phyloP scores from a whole-genome alignment of 2,329 filamentous ascomycete genomes.

The Chaetomium strumarium region DNA sequence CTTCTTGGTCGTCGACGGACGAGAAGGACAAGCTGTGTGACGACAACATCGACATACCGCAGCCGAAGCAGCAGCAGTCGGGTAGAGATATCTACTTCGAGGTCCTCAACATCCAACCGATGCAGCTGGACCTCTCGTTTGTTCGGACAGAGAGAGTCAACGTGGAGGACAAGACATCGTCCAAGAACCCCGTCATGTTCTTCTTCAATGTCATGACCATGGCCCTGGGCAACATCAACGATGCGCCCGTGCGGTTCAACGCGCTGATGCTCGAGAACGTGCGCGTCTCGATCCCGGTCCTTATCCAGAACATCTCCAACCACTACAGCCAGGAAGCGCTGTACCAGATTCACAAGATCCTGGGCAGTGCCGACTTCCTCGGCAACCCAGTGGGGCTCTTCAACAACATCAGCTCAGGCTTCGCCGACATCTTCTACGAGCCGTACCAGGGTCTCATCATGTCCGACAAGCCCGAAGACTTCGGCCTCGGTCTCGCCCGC shows the following conservation, averaged over 20 bases:
- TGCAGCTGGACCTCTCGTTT: conserved; percentile 96
- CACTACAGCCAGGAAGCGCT: conserved; percentile 97
- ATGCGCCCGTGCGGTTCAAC: conserved; percentile 90
- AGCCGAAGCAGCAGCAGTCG: conserved; percentile 75
- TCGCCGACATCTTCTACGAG: conserved; percentile 98
- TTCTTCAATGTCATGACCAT: conserved; percentile 98
- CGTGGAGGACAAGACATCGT: conserved; percentile 86
- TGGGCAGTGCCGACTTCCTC: conserved; percentile 94
- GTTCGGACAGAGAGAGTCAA: conserved; percentile 96
- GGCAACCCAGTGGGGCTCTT: conserved; percentile 96
- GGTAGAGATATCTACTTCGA: conserved; percentile 98
- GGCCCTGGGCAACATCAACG: conserved; percentile 98
- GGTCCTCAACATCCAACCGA: conserved; percentile 91
- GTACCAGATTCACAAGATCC: conserved; percentile 93
- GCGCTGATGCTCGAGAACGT: conserved; percentile 93
- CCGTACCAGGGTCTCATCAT: conserved; percentile 95
- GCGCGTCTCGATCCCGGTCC: conserved; percentile 75
- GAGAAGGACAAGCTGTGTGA: conserved; percentile 84
- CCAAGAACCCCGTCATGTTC: conserved; percentile 94
- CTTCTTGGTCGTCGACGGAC: conserved; percentile 72
- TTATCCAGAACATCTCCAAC: conserved; percentile 80
- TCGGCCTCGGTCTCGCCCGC: conserved; percentile 92
- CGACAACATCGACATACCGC: conserved; percentile 83
- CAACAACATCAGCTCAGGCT: conserved; percentile 95
- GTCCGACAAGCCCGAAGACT: conserved; percentile 90